phyloP scores from a whole-genome alignment of 2,329 filamentous ascomycete species.

The Talaromyces rugulosus region DNA sequence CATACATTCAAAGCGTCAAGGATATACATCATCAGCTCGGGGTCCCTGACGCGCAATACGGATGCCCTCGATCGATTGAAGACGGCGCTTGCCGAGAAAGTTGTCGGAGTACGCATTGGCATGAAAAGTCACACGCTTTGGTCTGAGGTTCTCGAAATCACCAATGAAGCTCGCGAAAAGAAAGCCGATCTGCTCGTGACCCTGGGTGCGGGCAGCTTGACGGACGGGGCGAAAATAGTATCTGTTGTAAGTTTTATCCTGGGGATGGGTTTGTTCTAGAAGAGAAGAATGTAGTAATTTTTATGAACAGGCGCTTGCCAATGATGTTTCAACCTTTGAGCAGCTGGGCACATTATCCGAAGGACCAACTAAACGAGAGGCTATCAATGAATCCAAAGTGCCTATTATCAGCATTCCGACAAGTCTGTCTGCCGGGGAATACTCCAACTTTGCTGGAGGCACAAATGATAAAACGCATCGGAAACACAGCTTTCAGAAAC shows the following conservation, averaged over 20 bases:
- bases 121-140: conserved; percentile 54
- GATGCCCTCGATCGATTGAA: conserved; percentile 41
- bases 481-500: conserved; percentile 34
- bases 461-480: conserved; percentile 32
- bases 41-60: conserved; percentile 46
- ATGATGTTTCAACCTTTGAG: conserved; percentile 36
- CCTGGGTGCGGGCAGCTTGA: conserved; percentile 53
- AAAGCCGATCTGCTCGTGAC: conserved; percentile 51
- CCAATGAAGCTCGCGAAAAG: conserved; percentile 34
- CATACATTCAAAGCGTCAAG: conserved; percentile 42
- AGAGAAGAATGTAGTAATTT: not conserved
- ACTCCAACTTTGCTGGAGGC: conserved; percentile 37
- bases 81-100: conserved; percentile 32
- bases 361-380: conserved; percentile 21
- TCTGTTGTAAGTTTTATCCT: conserved; percentile 33
- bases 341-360: conserved; percentile 36
- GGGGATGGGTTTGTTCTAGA: not conserved
- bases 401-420: conserved; percentile 40
- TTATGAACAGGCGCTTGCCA: conserved; percentile 42
- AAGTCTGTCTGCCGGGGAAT: conserved; percentile 40
- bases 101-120: conserved; percentile 47
- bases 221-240: conserved; percentile 53
- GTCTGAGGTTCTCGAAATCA: conserved; percentile 49
- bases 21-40: conserved; percentile 51
- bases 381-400: conserved; percentile 23